phyloP scores from a whole-genome alignment of 257 asterid genomes.

The Rhazya stricta region DNA sequence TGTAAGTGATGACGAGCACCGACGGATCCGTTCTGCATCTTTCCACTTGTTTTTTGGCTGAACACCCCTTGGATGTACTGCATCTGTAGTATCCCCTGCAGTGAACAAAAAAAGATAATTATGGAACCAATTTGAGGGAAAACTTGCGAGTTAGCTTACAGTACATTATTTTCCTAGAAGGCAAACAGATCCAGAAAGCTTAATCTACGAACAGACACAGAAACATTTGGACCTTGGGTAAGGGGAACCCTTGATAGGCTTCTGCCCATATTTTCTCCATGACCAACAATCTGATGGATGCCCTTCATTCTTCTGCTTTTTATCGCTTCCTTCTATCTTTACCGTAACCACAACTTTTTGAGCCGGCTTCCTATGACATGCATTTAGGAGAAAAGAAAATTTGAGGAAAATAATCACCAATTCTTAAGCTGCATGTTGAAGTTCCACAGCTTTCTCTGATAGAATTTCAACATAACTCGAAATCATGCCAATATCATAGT shows the following conservation, averaged over 20 bases:
- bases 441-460: not conserved
- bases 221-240: constrained; percentile 29
- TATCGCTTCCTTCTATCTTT: constrained; percentile 41
- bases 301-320: constrained; percentile 34
- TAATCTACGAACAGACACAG: not conserved
- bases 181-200: constrained; percentile 5
- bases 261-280: constrained; percentile 14
- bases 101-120: not conserved
- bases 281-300: constrained; percentile 6
- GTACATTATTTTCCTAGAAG: not conserved
- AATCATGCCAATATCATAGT: not conserved
- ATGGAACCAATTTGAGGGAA: not conserved
- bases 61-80: constrained; percentile 79
- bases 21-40: constrained; percentile 65
- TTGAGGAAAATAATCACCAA: not conserved
- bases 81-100: constrained; percentile 77
- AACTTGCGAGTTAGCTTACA: not conserved
- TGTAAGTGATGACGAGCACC: constrained; percentile 63
- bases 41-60: constrained; percentile 78
- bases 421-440: not conserved
- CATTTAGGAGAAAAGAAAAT: not conserved
- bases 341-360: constrained; percentile 56
- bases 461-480: not conserved
- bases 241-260: constrained; percentile 12
- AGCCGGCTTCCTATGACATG: constrained; percentile 39